These are phyloP conservation scores for Cinnamomum chago DNA, from an alignment of 164 flowering plant species.

Conservation along the genomic window DNA sequence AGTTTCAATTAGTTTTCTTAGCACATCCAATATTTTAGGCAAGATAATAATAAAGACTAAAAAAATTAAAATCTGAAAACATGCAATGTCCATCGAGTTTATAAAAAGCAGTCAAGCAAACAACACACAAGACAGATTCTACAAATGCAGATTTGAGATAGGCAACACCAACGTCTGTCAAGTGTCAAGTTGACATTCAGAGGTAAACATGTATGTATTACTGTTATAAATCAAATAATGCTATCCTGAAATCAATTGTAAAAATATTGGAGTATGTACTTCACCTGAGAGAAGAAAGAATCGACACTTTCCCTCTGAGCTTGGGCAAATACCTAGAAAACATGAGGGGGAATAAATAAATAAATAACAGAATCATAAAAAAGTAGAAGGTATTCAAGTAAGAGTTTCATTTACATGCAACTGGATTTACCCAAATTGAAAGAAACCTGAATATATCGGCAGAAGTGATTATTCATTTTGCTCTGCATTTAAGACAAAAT, in stretches of 20 bases:
- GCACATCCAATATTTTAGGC: neutral
- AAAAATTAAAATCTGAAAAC: neutral
- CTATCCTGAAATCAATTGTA: neutral
- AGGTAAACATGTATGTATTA: no score
- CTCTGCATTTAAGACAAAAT: neutral
- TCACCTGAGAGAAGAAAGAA: conserved; percentile 94
- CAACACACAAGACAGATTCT: neutral
- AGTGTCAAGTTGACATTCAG: no score
- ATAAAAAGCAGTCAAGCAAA: neutral
- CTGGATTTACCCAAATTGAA: neutral
- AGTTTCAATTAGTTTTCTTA: neutral
- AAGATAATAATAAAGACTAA: neutral
- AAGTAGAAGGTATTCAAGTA: neutral
- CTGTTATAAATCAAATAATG: no score
- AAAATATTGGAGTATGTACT: neutral
- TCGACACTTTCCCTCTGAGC: conserved; percentile 92
- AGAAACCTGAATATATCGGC: neutral
- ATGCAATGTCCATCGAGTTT: neutral
- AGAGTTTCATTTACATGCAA: neutral
- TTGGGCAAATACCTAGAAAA: conserved; percentile 72
- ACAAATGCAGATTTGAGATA: neutral
- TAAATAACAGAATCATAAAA: neutral
- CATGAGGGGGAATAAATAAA: neutral
- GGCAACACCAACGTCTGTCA: neutral
- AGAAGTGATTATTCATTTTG: neutral